Percentiles rank a stretch among this genome's conserved stretches.
phyloP scores from a whole-genome alignment of 306 rosid genomes.

The Cucumis cinereus region DNA sequence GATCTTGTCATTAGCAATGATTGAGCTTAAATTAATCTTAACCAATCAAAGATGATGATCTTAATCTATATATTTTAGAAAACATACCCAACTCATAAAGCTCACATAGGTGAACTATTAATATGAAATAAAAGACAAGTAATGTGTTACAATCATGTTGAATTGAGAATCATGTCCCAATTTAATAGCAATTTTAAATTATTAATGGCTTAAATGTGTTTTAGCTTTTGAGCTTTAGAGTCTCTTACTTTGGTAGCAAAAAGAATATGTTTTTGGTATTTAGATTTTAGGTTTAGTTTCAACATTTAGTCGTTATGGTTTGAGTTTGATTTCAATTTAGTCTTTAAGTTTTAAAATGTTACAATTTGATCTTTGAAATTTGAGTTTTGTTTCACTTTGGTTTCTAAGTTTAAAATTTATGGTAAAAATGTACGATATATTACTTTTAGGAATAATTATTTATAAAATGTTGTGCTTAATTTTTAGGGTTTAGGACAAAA shows the following conservation, averaged over 20 bases:
- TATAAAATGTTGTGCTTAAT: too few species aligned
- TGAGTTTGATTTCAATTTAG: too few species aligned
- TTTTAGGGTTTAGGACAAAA: too few species aligned
- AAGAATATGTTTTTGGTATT: too few species aligned
- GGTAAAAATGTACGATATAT: too few species aligned
- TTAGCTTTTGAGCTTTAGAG: not conserved
- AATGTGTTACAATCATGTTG: not conserved
- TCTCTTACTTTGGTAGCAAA: not conserved
- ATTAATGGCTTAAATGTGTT: not conserved
- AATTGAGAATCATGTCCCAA: not conserved
- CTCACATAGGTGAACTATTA: not conserved
- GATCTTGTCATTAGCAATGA: constrained; percentile 9
- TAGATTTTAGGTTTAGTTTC: too few species aligned
- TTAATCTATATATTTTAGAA: not conserved
- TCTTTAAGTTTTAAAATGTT: too few species aligned
- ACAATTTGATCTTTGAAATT: too few species aligned
- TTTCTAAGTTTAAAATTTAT: too few species aligned
- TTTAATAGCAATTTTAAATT: not conserved
- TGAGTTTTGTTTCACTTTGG: too few species aligned
- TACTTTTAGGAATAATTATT: too few species aligned
- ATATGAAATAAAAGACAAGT: not conserved
- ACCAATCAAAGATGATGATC: constrained; percentile 9
- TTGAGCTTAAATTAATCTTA: not conserved
- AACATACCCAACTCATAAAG: not conserved
- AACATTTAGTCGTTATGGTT: too few species aligned